Percentiles rank a stretch among this genome's conserved stretches.
phyloP scores from a whole-genome alignment of 1,139 yeast species.

The Yamadazyma mexicana region DNA sequence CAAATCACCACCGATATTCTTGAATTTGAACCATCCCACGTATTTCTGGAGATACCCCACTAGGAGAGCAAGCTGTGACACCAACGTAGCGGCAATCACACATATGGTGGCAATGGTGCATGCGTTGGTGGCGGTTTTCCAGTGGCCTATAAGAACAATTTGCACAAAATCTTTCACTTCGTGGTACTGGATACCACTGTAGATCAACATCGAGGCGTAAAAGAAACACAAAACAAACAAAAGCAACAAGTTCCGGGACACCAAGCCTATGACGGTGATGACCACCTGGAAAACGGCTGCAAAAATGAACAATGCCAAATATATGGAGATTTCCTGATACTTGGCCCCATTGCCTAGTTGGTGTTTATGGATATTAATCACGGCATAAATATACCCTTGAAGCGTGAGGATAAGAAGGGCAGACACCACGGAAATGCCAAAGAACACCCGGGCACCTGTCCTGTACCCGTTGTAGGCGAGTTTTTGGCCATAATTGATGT shows the following conservation, averaged over 20 bases:
- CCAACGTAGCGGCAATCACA: slow-evolving; percentile 41
- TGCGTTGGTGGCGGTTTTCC: slow-evolving; percentile 32
- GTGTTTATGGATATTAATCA: slow-evolving; percentile 30
- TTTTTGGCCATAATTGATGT: background rate
- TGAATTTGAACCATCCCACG: slow-evolving; percentile 52
- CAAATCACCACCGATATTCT: slow-evolving; percentile 52
- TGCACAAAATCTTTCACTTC: slow-evolving; percentile 36
- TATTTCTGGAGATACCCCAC: slow-evolving; percentile 37
- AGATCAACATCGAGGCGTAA: slow-evolving; percentile 49
- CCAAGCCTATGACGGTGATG: slow-evolving; percentile 43
- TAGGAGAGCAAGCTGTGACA: slow-evolving; percentile 33
- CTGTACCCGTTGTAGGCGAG: slow-evolving; percentile 6
- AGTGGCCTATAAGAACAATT: slow-evolving; percentile 18
- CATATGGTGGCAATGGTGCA: slow-evolving; percentile 48
- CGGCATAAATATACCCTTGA: slow-evolving; percentile 37
- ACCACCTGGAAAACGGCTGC: slow-evolving; percentile 42
- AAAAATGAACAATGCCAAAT: slow-evolving; percentile 43
- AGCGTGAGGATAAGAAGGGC: slow-evolving; percentile 30
- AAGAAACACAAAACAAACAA: slow-evolving; percentile 44
- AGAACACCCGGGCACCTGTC: slow-evolving; percentile 18
- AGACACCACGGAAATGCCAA: slow-evolving; percentile 28
- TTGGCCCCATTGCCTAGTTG: slow-evolving; percentile 18
- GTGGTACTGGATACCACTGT: slow-evolving; percentile 51
- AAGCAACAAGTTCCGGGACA: slow-evolving; percentile 42
- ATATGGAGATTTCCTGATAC: slow-evolving; percentile 25